Evolutionary conservation across 371 early-diverging fungal genomes (phyloP), one percentile per base, ranked within the genome.

Genomic region (Massospora cicadina): DNA sequence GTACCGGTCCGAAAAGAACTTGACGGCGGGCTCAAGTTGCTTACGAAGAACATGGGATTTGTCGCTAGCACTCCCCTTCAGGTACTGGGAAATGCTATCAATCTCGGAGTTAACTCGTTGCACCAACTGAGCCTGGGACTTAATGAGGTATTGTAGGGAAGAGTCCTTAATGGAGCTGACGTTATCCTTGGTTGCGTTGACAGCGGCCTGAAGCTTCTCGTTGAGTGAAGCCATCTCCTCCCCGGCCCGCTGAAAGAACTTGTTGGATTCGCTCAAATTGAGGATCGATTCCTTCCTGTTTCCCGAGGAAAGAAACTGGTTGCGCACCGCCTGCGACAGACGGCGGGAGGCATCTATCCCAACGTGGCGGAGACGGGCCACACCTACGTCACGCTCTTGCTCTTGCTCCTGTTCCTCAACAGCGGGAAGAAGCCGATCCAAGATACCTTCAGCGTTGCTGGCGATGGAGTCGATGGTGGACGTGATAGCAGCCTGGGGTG

Each of bases 31-130:
- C 23, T 60, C 60, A 26, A 60, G 25, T 31, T 60, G 60, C 21
- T 25, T 30, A 7, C 21, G 28, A 17, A 60, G 21, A 30, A 17
- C 32, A 13, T 60, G 31, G 31, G 60, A 32, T 26, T 28, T 21
- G 10, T 24, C 21, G 23, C 21, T 10, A 10, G 60, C 26, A 30
- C 32, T 31, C 28, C 17, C 25, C 7, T 60, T 60, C 10, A 60
- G 21, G 30, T 28, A 31, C 23, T 23, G 25, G 23, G 24, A 24
- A 28, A 60, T 30, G 3, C 5, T 12, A 32, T 60, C 27, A 10
- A 60, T 23, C 31, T 60, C 60, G 12, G 60, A 27, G 21, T 60
- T 60, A 10, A 60, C 25, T 17, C 62, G 62, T 13, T 62, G 32
- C 23, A 28, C 28, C 13, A 62, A 54, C n/a, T 62, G 32, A 23